A percentile compares a stretch with the other conserved stretches of the same genome.
These are phyloP conservation scores for Pleomassaria siparia DNA, from an alignment of 2,329 filamentous ascomycete species.

Conservation along the genomic window DNA sequence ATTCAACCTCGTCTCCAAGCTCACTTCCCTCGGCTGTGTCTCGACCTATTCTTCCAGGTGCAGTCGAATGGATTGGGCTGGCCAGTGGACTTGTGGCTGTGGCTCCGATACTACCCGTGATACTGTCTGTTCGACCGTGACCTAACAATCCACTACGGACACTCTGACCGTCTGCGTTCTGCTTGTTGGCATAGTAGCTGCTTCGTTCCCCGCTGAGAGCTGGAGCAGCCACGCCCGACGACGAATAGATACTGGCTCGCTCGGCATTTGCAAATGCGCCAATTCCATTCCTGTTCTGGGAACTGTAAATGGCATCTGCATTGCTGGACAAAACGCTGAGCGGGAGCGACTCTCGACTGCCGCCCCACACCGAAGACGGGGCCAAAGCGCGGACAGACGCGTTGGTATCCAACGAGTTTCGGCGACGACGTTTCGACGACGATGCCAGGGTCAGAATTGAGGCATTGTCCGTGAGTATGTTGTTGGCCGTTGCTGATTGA, in stretches of 20 bases:
- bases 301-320: constrained; percentile 54
- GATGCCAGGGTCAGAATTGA: constrained; percentile 84
- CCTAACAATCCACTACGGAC: constrained; percentile 75
- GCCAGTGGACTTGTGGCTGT: constrained; percentile 61
- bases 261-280: constrained; percentile 61
- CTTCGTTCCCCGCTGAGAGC: constrained; percentile 74
- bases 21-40: constrained; percentile 34
- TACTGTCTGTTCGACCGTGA: constrained; percentile 79
- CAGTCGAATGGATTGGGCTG: constrained; percentile 48
- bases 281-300: constrained; percentile 55
- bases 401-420: constrained; percentile 81
- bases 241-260: constrained; percentile 79
- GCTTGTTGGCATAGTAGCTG: constrained; percentile 70
- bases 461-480: constrained; percentile 79
- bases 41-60: constrained; percentile 32
- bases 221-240: constrained; percentile 63
- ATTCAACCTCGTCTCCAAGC: constrained; percentile 25
- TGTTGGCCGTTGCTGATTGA: constrained; percentile 76
- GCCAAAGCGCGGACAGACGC: constrained; percentile 83
- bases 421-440: constrained; percentile 74
- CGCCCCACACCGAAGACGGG: constrained; percentile 78
- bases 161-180: constrained; percentile 68
- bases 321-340: constrained; percentile 76
- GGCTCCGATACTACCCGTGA: constrained; percentile 70
- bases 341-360: constrained; percentile 76